Conservation (phyloP, 306 rosid species). For the Malus orientalis region DNA sequence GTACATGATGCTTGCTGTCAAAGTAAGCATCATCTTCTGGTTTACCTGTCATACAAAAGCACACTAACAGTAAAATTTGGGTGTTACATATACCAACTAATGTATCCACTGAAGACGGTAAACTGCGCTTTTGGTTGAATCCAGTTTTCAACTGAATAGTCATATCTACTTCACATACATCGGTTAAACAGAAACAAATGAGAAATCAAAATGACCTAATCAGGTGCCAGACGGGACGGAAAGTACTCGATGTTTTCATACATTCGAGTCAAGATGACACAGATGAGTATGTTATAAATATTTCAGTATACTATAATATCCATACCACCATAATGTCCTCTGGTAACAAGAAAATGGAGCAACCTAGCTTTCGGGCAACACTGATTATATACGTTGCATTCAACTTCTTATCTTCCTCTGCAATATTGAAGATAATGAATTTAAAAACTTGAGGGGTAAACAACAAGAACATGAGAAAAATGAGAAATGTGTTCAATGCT, state of each 20-base stretch:
- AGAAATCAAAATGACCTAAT: background rate
- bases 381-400: constrained; percentile 95
- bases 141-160: background rate
- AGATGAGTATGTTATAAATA: background rate
- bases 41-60: constrained; percentile 50
- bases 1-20: constrained; percentile 94
- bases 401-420: constrained; percentile 97
- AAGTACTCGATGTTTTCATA: background rate
- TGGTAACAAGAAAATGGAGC: constrained; percentile 94
- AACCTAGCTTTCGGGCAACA: constrained; percentile 96
- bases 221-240: background rate
- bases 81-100: background rate
- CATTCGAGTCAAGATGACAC: background rate
- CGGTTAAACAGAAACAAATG: background rate
- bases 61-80: background rate
- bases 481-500: background rate
- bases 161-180: background rate
- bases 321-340: constrained; percentile 91
- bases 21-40: constrained; percentile 90
- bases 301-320: background rate
- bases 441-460: background rate
- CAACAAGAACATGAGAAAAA: background rate
- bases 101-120: background rate
- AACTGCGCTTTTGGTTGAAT: background rate
- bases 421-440: constrained; percentile 15